Conservation (phyloP, 805 yeast species). For the Ogataea zsoltii region DNA sequence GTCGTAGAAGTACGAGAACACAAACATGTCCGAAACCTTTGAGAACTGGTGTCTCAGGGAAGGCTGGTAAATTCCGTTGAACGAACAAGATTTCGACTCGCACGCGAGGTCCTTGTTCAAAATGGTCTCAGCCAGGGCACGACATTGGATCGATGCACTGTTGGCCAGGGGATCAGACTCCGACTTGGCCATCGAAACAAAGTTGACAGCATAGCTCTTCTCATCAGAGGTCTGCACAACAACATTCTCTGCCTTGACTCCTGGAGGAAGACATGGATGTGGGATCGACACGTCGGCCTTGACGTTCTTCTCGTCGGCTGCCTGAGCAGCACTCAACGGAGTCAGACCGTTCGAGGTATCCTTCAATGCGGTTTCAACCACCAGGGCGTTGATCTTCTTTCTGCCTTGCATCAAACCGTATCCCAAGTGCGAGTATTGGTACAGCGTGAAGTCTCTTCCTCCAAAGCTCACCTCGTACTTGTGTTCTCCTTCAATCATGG, state of each 20-base stretch:
- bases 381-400: slow-evolving; percentile 68
- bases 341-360: slow-evolving; percentile 29
- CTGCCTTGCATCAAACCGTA: slow-evolving; percentile 96
- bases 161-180: slow-evolving; percentile 31
- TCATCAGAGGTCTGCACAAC: slow-evolving; percentile 53
- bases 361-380: slow-evolving; percentile 41
- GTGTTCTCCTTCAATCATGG: slow-evolving; percentile 81
- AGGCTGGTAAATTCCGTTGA: slow-evolving; percentile 97
- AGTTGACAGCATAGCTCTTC: slow-evolving; percentile 34
- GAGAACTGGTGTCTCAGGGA: slow-evolving; percentile 78
- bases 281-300: slow-evolving; percentile 48
- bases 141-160: slow-evolving; percentile 81
- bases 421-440: slow-evolving; percentile 94
- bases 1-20: slow-evolving; percentile 95
- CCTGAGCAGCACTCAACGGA: slow-evolving; percentile 35
- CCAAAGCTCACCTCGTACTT: slow-evolving; percentile 81
- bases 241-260: slow-evolving; percentile 57
- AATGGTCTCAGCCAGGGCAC: slow-evolving; percentile 76
- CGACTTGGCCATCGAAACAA: slow-evolving; percentile 31
- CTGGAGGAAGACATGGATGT: slow-evolving; percentile 91
- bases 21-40: slow-evolving; percentile 71
- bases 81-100: slow-evolving; percentile 79
- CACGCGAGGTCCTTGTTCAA: slow-evolving; percentile 84
- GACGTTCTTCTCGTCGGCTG: slow-evolving; percentile 38
- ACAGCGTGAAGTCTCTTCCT: slow-evolving; percentile 72